A percentile compares a stretch with the other conserved stretches of the same genome.
Evolutionary conservation across 2,329 filamentous ascomycete genomes (phyloP).

Genomic region (Polytolypa hystricis): DNA sequence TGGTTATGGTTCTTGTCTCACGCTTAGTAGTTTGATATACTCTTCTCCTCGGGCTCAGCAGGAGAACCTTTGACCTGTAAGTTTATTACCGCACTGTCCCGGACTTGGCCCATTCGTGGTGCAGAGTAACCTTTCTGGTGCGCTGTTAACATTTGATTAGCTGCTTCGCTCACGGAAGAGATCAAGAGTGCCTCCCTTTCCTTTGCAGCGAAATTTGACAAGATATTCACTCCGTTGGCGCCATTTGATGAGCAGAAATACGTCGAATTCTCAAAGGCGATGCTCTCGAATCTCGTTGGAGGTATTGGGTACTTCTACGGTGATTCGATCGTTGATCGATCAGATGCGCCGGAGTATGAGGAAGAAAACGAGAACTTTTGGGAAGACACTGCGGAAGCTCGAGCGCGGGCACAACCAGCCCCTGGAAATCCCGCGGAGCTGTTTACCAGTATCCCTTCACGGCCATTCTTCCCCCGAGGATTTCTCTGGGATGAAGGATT

Average conservation of each 20-base stretch:
- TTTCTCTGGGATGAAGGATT: constrained; percentile 99
- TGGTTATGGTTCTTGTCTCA: constrained; percentile 3
- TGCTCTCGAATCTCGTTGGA: constrained; percentile 89
- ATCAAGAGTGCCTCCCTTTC: constrained; percentile 54
- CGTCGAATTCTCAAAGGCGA: constrained; percentile 67
- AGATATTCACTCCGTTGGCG: constrained; percentile 59
- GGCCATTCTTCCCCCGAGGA: constrained; percentile 90
- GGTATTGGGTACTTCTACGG: constrained; percentile 95
- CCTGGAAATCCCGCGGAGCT: constrained; percentile 76
- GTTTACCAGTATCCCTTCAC: constrained; percentile 81
- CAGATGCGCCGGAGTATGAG: constrained; percentile 83
- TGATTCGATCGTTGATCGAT: constrained; percentile 76
- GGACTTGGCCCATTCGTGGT: no score
- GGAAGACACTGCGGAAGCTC: constrained; percentile 77
- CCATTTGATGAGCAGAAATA: constrained; percentile 69
- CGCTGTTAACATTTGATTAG: no score
- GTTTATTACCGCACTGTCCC: constrained; percentile 11
- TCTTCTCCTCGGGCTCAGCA: constrained; percentile 72
- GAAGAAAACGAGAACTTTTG: constrained; percentile 94
- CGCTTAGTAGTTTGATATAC: constrained; percentile 60
- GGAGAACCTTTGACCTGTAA: constrained; percentile 41
- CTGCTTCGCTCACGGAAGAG: constrained; percentile 57
- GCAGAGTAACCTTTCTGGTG: no score
- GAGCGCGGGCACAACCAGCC: constrained; percentile 55
- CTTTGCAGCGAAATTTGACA: constrained; percentile 65